Evolutionary conservation across 345 rosid genomes (phyloP).

Genomic region (Tarenaya hassleriana): DNA sequence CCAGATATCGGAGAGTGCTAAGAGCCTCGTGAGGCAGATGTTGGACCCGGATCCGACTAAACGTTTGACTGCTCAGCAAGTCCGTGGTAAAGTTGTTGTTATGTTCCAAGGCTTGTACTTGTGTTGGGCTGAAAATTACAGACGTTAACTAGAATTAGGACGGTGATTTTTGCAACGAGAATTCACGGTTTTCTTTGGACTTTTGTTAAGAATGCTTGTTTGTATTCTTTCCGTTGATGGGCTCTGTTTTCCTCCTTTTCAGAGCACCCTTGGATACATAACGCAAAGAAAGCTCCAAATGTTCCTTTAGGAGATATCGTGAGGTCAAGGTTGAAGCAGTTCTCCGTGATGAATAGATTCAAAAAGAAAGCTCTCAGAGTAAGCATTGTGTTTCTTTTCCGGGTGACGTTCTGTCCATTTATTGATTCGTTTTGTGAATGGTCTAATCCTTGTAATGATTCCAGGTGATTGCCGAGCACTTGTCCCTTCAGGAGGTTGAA

Average conservation of each 20-base stretch:
- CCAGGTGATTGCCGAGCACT: slow-evolving; percentile 96
- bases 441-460: slow-evolving; percentile 10
- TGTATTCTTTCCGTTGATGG: background rate
- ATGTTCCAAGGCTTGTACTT: slow-evolving; percentile 7
- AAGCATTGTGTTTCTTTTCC: slow-evolving; percentile 18
- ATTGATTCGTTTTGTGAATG: slow-evolving; percentile 3
- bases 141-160: background rate
- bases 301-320: slow-evolving; percentile 98
- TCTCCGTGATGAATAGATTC: slow-evolving; percentile 92
- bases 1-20: slow-evolving; percentile 79
- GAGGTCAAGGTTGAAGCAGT: slow-evolving; percentile 89
- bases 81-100: slow-evolving; percentile 51
- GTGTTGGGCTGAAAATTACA: background rate
- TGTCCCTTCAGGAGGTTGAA: slow-evolving; percentile 80
- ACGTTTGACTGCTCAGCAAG: slow-evolving; percentile 86
- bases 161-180: background rate
- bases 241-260: slow-evolving; percentile 3
- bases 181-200: no score
- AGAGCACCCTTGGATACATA: slow-evolving; percentile 94
- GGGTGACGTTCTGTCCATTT: background rate
- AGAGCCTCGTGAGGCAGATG: slow-evolving; percentile 84
- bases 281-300: slow-evolving; percentile 93
- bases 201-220: background rate
- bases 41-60: slow-evolving; percentile 69
- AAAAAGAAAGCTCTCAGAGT: slow-evolving; percentile 90